phyloP scores from a whole-genome alignment of 2,329 filamentous ascomycete species.

The Trichoderma simmonsii region DNA sequence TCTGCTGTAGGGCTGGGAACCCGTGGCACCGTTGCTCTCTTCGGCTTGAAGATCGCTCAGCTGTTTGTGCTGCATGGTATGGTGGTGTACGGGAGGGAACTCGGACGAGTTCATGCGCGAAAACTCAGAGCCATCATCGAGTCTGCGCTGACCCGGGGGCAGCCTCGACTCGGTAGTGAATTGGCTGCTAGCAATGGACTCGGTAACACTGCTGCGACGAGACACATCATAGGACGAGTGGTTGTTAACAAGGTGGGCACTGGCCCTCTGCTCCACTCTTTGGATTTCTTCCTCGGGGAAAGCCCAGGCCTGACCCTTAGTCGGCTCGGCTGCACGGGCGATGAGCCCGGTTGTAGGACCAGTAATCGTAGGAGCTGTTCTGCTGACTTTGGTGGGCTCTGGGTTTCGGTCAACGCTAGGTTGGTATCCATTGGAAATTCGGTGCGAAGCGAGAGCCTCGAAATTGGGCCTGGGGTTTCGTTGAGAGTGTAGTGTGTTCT shows the following conservation, averaged over 20 bases:
- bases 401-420: conserved; percentile 58
- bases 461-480: conserved; percentile 54
- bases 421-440: conserved; percentile 64
- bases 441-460: conserved; percentile 53
- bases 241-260: conserved; percentile 29
- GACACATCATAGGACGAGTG: conserved; percentile 54
- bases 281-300: conserved; percentile 72
- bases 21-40: conserved; percentile 47
- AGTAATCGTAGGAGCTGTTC: conserved; percentile 73
- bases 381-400: conserved; percentile 51
- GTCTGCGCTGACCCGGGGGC: conserved; percentile 66
- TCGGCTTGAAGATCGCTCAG: conserved; percentile 64
- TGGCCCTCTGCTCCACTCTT: conserved; percentile 40
- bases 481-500: conserved; percentile 66
- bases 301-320: conserved; percentile 80
- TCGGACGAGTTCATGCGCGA: conserved; percentile 51
- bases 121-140: conserved; percentile 61
- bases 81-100: conserved; percentile 64
- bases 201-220: conserved; percentile 70
- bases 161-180: conserved; percentile 72
- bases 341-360: conserved; percentile 63
- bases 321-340: conserved; percentile 71
- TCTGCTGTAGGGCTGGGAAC: conserved; percentile 73
- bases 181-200: conserved; percentile 76
- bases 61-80: conserved; percentile 71